Evolutionary conservation across 2,329 filamentous ascomycete genomes (phyloP).

Genomic region (Colletotrichum tabaci): DNA sequence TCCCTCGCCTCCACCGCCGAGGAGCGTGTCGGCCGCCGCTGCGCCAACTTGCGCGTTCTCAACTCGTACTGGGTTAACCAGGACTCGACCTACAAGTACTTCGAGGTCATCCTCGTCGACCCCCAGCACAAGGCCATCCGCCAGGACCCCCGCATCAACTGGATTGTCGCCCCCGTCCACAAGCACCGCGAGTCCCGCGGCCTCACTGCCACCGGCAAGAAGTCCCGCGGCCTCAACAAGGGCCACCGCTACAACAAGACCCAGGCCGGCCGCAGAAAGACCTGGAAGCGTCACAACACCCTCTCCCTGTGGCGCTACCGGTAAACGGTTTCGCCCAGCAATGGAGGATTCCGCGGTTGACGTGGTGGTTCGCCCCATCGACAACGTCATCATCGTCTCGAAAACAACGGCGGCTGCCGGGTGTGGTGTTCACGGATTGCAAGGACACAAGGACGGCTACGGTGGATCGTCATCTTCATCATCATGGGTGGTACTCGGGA

Average conservation of each 20-base stretch:
- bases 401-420: constrained; percentile 20
- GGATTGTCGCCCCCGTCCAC: constrained; percentile 99
- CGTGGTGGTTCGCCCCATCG: constrained; percentile 24
- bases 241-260: constrained; percentile 99
- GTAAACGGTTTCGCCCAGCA: constrained; percentile 63
- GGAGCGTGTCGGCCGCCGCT: constrained; percentile 99
- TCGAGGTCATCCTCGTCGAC: constrained; percentile 99
- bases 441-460: constrained; percentile 33
- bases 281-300: constrained; percentile 99
- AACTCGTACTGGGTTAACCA: constrained; percentile 99
- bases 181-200: constrained; percentile 99
- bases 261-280: constrained; percentile 96
- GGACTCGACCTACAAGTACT: constrained; percentile 99
- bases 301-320: constrained; percentile 98
- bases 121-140: constrained; percentile 99
- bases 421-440: constrained; percentile 27
- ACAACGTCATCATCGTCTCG: constrained; percentile 10
- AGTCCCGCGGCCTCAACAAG: constrained; percentile 99
- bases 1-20: constrained; percentile 98
- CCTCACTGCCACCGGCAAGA: constrained; percentile 99
- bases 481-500: constrained; percentile 36
- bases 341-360: constrained; percentile 17
- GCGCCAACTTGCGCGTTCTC: constrained; percentile 98
- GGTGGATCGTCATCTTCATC: constrained; percentile 26
- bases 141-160: constrained; percentile 99